Evolutionary conservation across 1,139 yeast genomes (phyloP).

Genomic region (Geotrichum fermentans): DNA sequence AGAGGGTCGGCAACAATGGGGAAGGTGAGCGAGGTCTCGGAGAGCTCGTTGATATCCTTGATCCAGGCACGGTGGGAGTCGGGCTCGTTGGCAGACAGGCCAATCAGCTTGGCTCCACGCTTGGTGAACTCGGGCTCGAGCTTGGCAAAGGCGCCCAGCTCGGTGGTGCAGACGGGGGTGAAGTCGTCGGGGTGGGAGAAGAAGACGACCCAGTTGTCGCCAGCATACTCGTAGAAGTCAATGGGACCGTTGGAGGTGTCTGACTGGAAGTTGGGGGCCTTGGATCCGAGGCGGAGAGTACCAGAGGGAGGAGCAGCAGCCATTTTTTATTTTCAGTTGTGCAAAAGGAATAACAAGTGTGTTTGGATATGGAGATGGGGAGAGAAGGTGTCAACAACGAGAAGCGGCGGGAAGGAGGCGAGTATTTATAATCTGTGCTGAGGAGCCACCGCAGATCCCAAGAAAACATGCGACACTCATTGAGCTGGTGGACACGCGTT

Average conservation of each 20-base stretch:
- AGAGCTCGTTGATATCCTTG: slow-evolving; percentile 74
- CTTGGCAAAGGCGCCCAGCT: slow-evolving; percentile 81
- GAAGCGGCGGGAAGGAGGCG: not conserved
- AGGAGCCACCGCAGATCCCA: not conserved
- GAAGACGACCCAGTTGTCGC: slow-evolving; percentile 70
- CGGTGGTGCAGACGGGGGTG: slow-evolving; percentile 89
- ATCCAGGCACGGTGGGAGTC: slow-evolving; percentile 76
- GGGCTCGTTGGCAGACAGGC: slow-evolving; percentile 68
- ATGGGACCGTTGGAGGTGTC: slow-evolving; percentile 71
- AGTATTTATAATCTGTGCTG: not conserved
- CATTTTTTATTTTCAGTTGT: slow-evolving; percentile 9
- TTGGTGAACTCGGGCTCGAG: slow-evolving; percentile 75
- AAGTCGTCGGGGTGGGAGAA: slow-evolving; percentile 86
- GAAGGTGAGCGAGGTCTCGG: slow-evolving; percentile 61
- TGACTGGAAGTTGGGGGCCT: slow-evolving; percentile 75
- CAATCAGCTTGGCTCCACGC: slow-evolving; percentile 72
- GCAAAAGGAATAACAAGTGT: not conserved
- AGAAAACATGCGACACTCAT: not conserved
- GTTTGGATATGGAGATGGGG: not conserved
- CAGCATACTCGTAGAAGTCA: slow-evolving; percentile 70
- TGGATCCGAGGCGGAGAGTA: slow-evolving; percentile 52
- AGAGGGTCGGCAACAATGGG: slow-evolving; percentile 77
- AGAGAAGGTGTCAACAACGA: not conserved
- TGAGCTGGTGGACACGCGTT: slow-evolving; percentile 5
- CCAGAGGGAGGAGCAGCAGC: slow-evolving; percentile 27